Conservation (phyloP, 1,284 basidiomycete species). For the Apiotrichum gamsii region DNA sequence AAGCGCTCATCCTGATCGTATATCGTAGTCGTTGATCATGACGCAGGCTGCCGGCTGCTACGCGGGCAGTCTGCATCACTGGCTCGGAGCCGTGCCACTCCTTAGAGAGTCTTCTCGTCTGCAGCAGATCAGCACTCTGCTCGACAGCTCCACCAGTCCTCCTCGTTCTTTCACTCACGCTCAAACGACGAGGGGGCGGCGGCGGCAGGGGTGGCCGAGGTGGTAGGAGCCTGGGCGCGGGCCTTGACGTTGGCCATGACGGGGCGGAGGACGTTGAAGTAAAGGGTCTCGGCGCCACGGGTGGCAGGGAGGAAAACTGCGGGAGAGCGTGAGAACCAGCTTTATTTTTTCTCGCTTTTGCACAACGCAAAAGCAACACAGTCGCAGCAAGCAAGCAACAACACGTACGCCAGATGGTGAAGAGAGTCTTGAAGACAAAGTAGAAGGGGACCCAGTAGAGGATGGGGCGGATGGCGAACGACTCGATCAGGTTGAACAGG, state of each 20-base stretch:
- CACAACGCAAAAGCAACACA: neutral
- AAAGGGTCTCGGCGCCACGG: slow-evolving; percentile 68
- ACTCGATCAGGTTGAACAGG: slow-evolving; percentile 47
- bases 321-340: neutral
- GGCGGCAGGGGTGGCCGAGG: slow-evolving; percentile 2
- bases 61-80: no score
- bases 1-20: slow-evolving; percentile 1
- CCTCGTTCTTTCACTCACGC: slow-evolving; percentile 34
- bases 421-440: slow-evolving; percentile 79
- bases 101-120: slow-evolving; percentile 15
- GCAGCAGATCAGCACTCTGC: slow-evolving; percentile 1
- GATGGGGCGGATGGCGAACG: slow-evolving; percentile 41
- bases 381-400: slow-evolving; percentile 11
- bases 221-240: slow-evolving; percentile 15
- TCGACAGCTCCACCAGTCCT: neutral
- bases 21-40: neutral
- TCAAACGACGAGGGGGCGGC: slow-evolving; percentile 40
- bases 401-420: slow-evolving; percentile 65
- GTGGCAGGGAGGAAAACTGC: slow-evolving; percentile 44
- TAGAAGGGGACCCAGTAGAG: slow-evolving; percentile 57
- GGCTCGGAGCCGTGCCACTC: neutral
- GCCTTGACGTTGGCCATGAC: slow-evolving; percentile 52
- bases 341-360: no score
- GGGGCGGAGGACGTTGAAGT: slow-evolving; percentile 63
- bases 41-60: no score